Conservation (phyloP, 2,329 filamentous ascomycete genomes). For the Penicillium rolfsii region DNA sequence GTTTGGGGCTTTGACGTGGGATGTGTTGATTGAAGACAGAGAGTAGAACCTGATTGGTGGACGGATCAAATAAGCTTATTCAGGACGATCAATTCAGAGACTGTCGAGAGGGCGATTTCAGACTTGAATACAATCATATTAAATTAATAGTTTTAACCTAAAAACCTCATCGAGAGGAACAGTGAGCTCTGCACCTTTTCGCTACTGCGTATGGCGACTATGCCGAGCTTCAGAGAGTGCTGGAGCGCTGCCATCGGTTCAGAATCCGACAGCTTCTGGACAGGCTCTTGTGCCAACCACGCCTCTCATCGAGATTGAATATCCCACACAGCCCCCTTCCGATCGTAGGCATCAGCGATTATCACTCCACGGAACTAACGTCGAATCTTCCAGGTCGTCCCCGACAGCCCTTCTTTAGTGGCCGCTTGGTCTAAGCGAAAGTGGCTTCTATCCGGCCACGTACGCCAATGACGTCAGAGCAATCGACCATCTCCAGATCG, state of each 20-base stretch:
- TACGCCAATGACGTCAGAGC: not conserved
- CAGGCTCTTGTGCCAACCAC: not conserved
- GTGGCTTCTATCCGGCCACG: not conserved
- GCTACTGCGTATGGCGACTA: not conserved
- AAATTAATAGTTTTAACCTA: not conserved
- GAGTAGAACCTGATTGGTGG: not conserved
- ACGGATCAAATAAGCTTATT: not conserved
- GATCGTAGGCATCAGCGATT: not conserved
- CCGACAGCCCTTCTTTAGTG: not conserved
- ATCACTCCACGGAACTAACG: not conserved
- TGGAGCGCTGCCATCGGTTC: not conserved
- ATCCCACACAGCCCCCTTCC: not conserved
- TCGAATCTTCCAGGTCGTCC: not conserved
- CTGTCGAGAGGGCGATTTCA: not conserved
- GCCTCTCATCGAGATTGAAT: not conserved
- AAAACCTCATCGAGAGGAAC: not conserved
- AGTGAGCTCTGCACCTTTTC: not conserved
- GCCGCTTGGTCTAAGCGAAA: not conserved
- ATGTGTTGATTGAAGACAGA: not conserved
- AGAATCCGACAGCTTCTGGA: no score
- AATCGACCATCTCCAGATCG: conserved; percentile 11
- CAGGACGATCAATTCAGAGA: not conserved
- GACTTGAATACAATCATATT: no score
- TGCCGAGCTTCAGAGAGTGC: not conserved
- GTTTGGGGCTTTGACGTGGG: not conserved